phyloP scores from a whole-genome alignment of 2,329 filamentous ascomycete species.

The Hypoxylon sp. region DNA sequence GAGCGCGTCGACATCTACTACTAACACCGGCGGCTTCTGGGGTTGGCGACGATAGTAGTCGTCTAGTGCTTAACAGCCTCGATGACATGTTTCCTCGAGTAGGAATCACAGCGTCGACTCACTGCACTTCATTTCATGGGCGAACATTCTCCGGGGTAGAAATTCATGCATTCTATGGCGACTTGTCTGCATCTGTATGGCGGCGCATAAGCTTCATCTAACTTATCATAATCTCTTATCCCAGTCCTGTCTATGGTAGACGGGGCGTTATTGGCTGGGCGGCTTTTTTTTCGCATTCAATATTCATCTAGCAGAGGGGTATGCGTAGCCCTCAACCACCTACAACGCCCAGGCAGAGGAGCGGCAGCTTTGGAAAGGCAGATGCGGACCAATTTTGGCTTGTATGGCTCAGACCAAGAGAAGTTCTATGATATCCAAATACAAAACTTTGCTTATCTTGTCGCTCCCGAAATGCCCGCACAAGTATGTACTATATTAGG shows the following conservation, averaged over 20 bases:
- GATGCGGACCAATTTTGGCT: slow-evolving; percentile 33
- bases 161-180: slow-evolving; percentile 36
- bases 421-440: slow-evolving; percentile 42
- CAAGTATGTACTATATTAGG: slow-evolving; percentile 15
- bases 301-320: slow-evolving; percentile 27
- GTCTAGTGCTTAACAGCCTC: background rate
- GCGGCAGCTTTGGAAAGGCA: slow-evolving; percentile 41
- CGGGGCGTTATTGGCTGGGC: slow-evolving; percentile 22
- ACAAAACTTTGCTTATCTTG: slow-evolving; percentile 33
- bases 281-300: slow-evolving; percentile 40
- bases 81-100: slow-evolving; percentile 2
- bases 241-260: slow-evolving; percentile 31
- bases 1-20: slow-evolving; percentile 46
- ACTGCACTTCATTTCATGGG: slow-evolving; percentile 19
- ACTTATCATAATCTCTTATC: slow-evolving; percentile 43
- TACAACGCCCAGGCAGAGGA: slow-evolving; percentile 19
- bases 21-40: slow-evolving; percentile 67
- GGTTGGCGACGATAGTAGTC: slow-evolving; percentile 63
- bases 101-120: slow-evolving; percentile 7
- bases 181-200: slow-evolving; percentile 31
- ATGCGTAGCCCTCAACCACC: slow-evolving; percentile 22
- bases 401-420: slow-evolving; percentile 32
- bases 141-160: slow-evolving; percentile 7
- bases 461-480: slow-evolving; percentile 12
- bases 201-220: slow-evolving; percentile 42